phyloP scores from a whole-genome alignment of 495 filamentous ascomycete genomes.

The Physcia stellaris region DNA sequence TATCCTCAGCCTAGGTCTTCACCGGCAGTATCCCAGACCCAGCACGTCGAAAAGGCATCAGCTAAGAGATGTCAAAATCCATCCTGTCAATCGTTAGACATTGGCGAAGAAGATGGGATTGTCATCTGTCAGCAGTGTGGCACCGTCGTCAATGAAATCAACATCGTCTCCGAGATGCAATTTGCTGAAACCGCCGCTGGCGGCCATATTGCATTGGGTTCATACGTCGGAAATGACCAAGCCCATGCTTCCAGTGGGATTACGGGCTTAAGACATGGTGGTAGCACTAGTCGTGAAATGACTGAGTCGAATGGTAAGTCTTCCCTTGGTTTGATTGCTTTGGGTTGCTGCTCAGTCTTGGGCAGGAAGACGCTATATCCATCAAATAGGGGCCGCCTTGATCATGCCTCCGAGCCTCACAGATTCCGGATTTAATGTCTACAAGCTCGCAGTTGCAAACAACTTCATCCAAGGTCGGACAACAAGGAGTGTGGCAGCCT shows the following conservation, averaged over 20 bases:
- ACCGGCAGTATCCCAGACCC: neutral
- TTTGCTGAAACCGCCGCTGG: conserved; percentile 77
- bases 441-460: conserved; percentile 58
- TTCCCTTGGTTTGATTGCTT: conserved; percentile 1
- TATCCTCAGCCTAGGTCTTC: conserved; percentile 13
- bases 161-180: conserved; percentile 80
- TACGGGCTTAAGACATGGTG: conserved; percentile 34
- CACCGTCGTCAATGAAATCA: conserved; percentile 61
- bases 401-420: conserved; percentile 43
- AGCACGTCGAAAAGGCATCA: neutral
- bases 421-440: conserved; percentile 54
- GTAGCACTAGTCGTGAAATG: conserved; percentile 53
- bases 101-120: conserved; percentile 38
- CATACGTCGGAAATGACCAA: conserved; percentile 71
- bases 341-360: neutral
- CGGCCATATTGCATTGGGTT: conserved; percentile 83
- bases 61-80: conserved; percentile 25
- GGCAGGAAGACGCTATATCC: conserved; percentile 37
- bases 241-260: conserved; percentile 48
- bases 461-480: conserved; percentile 85
- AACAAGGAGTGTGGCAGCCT: conserved; percentile 69
- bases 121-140: conserved; percentile 71
- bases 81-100: conserved; percentile 31
- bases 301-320: conserved; percentile 49
- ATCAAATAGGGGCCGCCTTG: conserved; percentile 30